phyloP scores from a whole-genome alignment of 495 filamentous ascomycete species.

The Clavariopsis aquatica region DNA sequence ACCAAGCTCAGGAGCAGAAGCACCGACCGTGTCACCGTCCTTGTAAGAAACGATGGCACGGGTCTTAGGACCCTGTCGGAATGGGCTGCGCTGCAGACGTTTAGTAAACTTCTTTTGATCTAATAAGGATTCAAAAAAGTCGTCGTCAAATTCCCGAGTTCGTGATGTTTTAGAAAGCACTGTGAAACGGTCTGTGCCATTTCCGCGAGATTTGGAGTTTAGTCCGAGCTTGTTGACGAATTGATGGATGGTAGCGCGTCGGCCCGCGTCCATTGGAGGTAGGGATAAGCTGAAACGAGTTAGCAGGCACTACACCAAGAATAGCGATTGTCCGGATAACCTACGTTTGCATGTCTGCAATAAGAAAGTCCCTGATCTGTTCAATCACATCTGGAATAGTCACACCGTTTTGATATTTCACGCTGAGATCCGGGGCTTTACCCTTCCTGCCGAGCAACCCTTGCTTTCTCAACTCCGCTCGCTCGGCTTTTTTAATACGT shows the following conservation, averaged over 20 bases:
- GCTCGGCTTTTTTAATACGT: conserved; percentile 70
- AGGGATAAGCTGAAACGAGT: conserved; percentile 61
- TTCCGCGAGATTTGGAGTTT: conserved; percentile 82
- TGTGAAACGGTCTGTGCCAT: conserved; percentile 70
- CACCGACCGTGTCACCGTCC: conserved; percentile 91
- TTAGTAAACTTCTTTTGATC: conserved; percentile 44
- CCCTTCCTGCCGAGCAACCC: conserved; percentile 72
- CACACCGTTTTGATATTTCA: conserved; percentile 74
- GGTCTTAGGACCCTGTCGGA: conserved; percentile 3
- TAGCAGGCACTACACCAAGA: not conserved
- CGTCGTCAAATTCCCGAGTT: conserved; percentile 57
- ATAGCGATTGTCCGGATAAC: conserved; percentile 22
- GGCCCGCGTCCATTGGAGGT: conserved; percentile 78
- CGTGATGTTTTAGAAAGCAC: conserved; percentile 71
- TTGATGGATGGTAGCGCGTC: conserved; percentile 75
- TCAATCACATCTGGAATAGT: conserved; percentile 66
- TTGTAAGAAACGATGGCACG: conserved; percentile 53
- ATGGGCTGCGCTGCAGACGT: conserved; percentile 49
- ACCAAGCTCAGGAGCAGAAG: conserved; percentile 78
- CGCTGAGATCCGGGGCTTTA: conserved; percentile 64
- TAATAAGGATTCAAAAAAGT: conserved; percentile 28
- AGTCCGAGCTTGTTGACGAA: conserved; percentile 69
- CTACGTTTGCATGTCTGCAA: conserved; percentile 64
- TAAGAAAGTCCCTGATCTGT: conserved; percentile 72
- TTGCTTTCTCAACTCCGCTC: conserved; percentile 73